A percentile compares a stretch with the other conserved stretches of the same genome.
These are phyloP conservation scores for Penicillium occitanis DNA, from an alignment of 2,329 filamentous ascomycete species.

Conservation along the genomic window DNA sequence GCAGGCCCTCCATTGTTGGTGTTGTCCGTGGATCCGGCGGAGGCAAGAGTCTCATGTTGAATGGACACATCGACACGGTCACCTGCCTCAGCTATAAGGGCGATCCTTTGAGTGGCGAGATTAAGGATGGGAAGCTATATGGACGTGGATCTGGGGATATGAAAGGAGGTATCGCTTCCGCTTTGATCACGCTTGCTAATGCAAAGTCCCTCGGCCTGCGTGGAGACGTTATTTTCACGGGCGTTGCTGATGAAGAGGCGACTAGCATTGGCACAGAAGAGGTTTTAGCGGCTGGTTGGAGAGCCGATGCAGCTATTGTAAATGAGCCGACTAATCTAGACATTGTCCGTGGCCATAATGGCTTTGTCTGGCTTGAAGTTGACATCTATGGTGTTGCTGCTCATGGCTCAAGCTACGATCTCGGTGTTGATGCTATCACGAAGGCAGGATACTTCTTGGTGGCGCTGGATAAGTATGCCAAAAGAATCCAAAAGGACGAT, in stretches of 20 bases:
- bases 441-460: slow-evolving; percentile 34
- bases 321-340: neutral
- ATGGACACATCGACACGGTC: neutral
- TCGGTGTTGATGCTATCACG: slow-evolving; percentile 53
- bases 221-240: slow-evolving; percentile 55
- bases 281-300: slow-evolving; percentile 54
- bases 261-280: slow-evolving; percentile 54
- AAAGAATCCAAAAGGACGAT: neutral
- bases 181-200: slow-evolving; percentile 46
- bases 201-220: slow-evolving; percentile 31
- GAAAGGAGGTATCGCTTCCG: slow-evolving; percentile 53
- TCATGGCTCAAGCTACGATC: slow-evolving; percentile 40
- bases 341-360: slow-evolving; percentile 44
- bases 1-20: neutral
- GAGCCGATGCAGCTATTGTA: slow-evolving; percentile 52
- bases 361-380: slow-evolving; percentile 45
- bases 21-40: neutral
- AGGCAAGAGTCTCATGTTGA: neutral
- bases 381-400: slow-evolving; percentile 38
- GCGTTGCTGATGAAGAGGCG: slow-evolving; percentile 57
- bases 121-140: neutral
- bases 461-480: neutral
- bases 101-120: neutral
- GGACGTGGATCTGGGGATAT: neutral
- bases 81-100: neutral